Conservation (phyloP, 1,139 yeast species). For the Sugiyamaella novakii region DNA sequence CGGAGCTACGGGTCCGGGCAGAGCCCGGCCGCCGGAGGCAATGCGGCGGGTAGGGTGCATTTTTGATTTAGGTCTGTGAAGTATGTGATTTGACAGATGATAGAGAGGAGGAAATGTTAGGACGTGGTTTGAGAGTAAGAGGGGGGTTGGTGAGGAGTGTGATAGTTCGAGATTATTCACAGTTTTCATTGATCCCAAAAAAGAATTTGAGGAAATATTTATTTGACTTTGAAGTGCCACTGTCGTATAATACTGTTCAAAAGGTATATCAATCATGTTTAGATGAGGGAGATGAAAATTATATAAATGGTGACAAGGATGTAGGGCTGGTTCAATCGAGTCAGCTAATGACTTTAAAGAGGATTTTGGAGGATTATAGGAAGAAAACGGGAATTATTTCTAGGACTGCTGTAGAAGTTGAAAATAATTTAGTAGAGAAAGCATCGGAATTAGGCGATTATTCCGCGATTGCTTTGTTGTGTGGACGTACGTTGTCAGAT, state of each 20-base stretch:
- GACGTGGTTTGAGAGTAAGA: too few species aligned
- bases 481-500: slow-evolving; percentile 50
- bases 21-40: not conserved
- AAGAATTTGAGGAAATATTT: slow-evolving; percentile 32
- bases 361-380: slow-evolving; percentile 64
- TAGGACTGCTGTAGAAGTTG: slow-evolving; percentile 51
- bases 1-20: too few species aligned
- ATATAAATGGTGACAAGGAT: slow-evolving; percentile 20
- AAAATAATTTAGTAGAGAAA: slow-evolving; percentile 69
- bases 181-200: slow-evolving; percentile 9
- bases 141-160: too few species aligned
- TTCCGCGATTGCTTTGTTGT: slow-evolving; percentile 72
- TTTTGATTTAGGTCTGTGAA: too few species aligned
- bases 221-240: slow-evolving; percentile 37
- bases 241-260: slow-evolving; percentile 33
- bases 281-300: slow-evolving; percentile 22
- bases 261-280: slow-evolving; percentile 31
- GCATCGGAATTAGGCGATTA: slow-evolving; percentile 84
- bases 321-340: slow-evolving; percentile 45
- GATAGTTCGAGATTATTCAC: too few species aligned
- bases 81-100: too few species aligned
- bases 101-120: too few species aligned
- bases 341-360: slow-evolving; percentile 70
- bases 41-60: too few species aligned
- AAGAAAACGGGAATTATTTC: slow-evolving; percentile 61